Percentiles rank a stretch among this genome's conserved stretches.
phyloP scores from a whole-genome alignment of 768 basidiomycete species.

The Dendrothele bispora region DNA sequence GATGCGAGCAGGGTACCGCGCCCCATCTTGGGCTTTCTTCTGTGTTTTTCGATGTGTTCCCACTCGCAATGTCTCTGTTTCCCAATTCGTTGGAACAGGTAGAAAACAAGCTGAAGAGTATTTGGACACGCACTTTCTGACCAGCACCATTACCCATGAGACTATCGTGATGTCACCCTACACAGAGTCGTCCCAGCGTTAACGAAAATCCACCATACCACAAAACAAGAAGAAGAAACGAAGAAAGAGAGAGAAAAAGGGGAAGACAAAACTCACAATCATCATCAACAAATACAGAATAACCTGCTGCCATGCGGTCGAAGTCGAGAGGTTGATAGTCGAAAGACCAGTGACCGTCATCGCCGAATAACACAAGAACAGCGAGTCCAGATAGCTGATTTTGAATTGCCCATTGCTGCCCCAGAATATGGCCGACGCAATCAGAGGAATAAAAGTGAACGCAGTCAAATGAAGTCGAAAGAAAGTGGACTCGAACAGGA shows the following conservation, averaged over 20 bases:
- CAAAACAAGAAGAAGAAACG: too few species aligned
- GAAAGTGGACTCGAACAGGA: conserved; percentile 40
- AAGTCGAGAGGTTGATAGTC: conserved; percentile 49
- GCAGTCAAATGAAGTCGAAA: conserved; percentile 51
- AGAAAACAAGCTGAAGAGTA: neutral
- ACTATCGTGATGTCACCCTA: conserved; percentile 51
- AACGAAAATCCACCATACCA: too few species aligned
- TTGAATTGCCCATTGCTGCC: conserved; percentile 55
- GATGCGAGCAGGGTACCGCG: conserved; percentile 28
- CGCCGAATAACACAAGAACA: conserved; percentile 64
- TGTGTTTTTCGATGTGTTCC: conserved; percentile 32
- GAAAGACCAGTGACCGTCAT: conserved; percentile 51
- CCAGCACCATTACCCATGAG: conserved; percentile 66
- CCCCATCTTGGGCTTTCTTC: conserved; percentile 15
- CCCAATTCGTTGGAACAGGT: neutral
- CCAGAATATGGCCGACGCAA: conserved; percentile 65
- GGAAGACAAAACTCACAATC: conserved; percentile 34
- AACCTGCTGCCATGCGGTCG: conserved; percentile 48
- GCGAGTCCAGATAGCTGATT: conserved; percentile 51
- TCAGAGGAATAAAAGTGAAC: conserved; percentile 57
- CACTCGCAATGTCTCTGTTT: conserved; percentile 37
- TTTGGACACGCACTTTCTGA: conserved; percentile 53
- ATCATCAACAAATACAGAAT: conserved; percentile 56
- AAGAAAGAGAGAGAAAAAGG: too few species aligned
- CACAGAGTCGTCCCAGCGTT: too few species aligned